Evolutionary conservation across 495 filamentous ascomycete genomes (phyloP).

Genomic region (Podospora sp.): DNA sequence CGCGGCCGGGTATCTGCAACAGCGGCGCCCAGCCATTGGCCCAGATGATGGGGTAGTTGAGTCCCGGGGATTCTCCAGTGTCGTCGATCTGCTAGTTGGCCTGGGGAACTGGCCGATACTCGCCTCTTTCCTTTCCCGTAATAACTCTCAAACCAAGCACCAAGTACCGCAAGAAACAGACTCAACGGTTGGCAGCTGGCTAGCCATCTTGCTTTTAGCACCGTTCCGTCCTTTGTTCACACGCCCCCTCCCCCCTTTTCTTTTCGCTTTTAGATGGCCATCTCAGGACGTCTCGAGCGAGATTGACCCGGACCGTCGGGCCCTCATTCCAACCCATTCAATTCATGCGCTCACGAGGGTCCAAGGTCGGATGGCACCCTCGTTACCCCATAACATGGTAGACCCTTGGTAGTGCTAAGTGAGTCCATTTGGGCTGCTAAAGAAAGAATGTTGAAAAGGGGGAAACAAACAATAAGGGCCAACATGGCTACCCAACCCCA

Average conservation of each 20-base stretch:
- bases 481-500: not conserved
- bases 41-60: not conserved
- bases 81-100: too few relatives aligned
- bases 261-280: slow-evolving; percentile 2
- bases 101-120: too few relatives aligned
- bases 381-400: not conserved
- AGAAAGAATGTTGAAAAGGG: not conserved
- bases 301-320: slow-evolving; percentile 11
- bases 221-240: not conserved
- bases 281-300: not conserved
- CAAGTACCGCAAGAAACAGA: not conserved
- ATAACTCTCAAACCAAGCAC: not conserved
- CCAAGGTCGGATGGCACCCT: not conserved
- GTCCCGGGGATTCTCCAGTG: too few relatives aligned
- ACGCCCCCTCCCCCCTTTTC: not conserved
- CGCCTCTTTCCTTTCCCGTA: not conserved
- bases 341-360: not conserved
- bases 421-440: not conserved
- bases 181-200: not conserved
- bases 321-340: not conserved
- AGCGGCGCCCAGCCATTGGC: not conserved
- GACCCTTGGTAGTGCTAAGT: not conserved
- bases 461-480: not conserved
- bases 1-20: not conserved
- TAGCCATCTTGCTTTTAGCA: not conserved